Conservation (phyloP, 805 yeast genomes). For the Kazachstania psychrophila region DNA sequence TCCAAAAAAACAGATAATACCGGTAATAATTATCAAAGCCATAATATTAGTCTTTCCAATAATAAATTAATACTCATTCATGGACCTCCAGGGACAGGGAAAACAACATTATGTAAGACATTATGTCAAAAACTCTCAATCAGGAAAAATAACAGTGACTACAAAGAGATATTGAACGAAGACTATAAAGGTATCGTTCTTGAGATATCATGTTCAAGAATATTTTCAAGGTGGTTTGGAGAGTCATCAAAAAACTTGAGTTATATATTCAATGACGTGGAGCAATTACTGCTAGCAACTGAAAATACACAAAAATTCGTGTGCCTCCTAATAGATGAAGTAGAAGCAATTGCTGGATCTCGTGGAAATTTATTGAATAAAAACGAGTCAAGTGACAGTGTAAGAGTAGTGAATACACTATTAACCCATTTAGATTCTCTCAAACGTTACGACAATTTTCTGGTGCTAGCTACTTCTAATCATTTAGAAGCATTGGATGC, state of each 20-base stretch:
- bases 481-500: slow-evolving; percentile 32
- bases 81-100: slow-evolving; percentile 43
- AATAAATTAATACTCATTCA: slow-evolving; percentile 28
- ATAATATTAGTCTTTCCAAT: slow-evolving; percentile 11
- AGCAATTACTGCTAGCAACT: slow-evolving; percentile 15
- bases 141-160: slow-evolving; percentile 10
- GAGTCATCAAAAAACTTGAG: slow-evolving; percentile 38
- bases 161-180: slow-evolving; percentile 1
- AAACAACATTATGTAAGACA: slow-evolving; percentile 36
- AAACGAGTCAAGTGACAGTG: slow-evolving; percentile 36
- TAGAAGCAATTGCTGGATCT: slow-evolving; percentile 38
- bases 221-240: slow-evolving; percentile 40
- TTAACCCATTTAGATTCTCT: slow-evolving; percentile 35
- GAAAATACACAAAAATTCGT: slow-evolving; percentile 18
- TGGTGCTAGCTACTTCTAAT: slow-evolving; percentile 37
- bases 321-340: slow-evolving; percentile 37
- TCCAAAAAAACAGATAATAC: slow-evolving; percentile 9
- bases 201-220: slow-evolving; percentile 36
- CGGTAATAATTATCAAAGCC: background rate
- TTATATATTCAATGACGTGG: slow-evolving; percentile 30
- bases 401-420: slow-evolving; percentile 37
- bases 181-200: slow-evolving; percentile 26
- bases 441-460: slow-evolving; percentile 29
- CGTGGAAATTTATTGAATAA: slow-evolving; percentile 29
- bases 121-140: slow-evolving; percentile 35